Evolutionary conservation across 495 filamentous ascomycete species (phyloP).

Genomic region (Talaromyces borbonicus): DNA sequence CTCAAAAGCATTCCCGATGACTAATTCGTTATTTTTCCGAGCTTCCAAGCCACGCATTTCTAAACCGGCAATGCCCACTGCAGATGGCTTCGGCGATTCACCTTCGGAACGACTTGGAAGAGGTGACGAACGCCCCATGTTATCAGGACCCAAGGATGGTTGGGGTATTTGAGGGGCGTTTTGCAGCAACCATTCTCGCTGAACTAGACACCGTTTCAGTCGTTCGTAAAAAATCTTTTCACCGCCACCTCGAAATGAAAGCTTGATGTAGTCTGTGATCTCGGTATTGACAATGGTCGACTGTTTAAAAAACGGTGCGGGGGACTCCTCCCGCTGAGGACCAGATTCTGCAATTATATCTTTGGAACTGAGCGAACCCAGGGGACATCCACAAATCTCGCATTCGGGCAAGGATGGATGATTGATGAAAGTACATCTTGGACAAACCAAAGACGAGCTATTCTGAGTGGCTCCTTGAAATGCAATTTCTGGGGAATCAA

Average conservation of each 20-base stretch:
- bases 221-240: constrained; percentile 86
- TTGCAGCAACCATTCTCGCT: constrained; percentile 93
- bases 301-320: constrained; percentile 53
- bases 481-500: not conserved
- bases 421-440: constrained; percentile 89
- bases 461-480: constrained; percentile 8
- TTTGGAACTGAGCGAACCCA: constrained; percentile 29
- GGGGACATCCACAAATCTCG: constrained; percentile 81
- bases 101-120: constrained; percentile 7
- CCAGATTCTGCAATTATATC: constrained; percentile 14
- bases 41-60: constrained; percentile 75
- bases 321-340: constrained; percentile 55
- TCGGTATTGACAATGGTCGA: constrained; percentile 37
- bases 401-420: constrained; percentile 79
- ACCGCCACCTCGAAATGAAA: constrained; percentile 85
- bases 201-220: constrained; percentile 74
- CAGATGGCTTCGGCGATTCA: constrained; percentile 39
- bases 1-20: constrained; percentile 92
- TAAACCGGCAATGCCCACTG: constrained; percentile 84
- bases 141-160: too few relatives aligned
- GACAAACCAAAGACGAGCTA: constrained; percentile 47
- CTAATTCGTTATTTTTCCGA: constrained; percentile 80
- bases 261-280: constrained; percentile 66
- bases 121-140: constrained; percentile 19
- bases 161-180: constrained; percentile 83